Percentiles rank a stretch among this genome's conserved stretches.
These are phyloP conservation scores for Fusarium sp. DNA, from an alignment of 2,329 filamentous ascomycete species.

Conservation along the genomic window DNA sequence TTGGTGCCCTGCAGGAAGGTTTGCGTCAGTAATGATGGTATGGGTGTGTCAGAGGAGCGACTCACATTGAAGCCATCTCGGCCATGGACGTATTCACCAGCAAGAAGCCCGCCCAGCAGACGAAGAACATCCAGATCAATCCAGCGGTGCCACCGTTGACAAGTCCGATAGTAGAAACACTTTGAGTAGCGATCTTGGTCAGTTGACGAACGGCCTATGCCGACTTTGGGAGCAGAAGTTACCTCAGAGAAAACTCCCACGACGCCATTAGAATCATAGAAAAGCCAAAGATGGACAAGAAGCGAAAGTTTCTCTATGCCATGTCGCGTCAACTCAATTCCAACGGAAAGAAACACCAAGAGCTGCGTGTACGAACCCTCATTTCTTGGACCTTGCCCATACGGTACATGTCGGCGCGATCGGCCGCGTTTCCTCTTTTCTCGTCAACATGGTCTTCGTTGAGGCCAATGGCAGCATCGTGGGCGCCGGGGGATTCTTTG, in stretches of 20 bases:
- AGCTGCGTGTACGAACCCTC: constrained; percentile 23
- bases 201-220: neutral
- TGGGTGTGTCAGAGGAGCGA: neutral
- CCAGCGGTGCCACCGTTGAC: constrained; percentile 60
- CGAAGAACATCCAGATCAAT: constrained; percentile 58
- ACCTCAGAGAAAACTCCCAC: constrained; percentile 57
- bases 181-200: neutral
- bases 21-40: neutral
- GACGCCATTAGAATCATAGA: constrained; percentile 59
- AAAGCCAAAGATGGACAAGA: constrained; percentile 61
- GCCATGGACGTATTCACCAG: constrained; percentile 57
- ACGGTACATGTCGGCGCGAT: constrained; percentile 41
- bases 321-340: neutral
- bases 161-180: constrained; percentile 40
- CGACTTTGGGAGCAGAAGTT: fast-evolving
- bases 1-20: constrained; percentile 57
- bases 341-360: neutral
- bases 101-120: constrained; percentile 54
- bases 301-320: constrained; percentile 57
- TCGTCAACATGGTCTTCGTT: constrained; percentile 29
- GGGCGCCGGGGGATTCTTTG: constrained; percentile 16
- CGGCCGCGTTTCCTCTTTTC: constrained; percentile 35
- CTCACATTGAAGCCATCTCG: constrained; percentile 62
- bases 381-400: constrained; percentile 40
- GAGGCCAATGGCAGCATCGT: neutral